These are phyloP conservation scores for Globisporangium sylvaticum DNA, from an alignment of 352 stramenopile genomes.

Conservation along the genomic window DNA sequence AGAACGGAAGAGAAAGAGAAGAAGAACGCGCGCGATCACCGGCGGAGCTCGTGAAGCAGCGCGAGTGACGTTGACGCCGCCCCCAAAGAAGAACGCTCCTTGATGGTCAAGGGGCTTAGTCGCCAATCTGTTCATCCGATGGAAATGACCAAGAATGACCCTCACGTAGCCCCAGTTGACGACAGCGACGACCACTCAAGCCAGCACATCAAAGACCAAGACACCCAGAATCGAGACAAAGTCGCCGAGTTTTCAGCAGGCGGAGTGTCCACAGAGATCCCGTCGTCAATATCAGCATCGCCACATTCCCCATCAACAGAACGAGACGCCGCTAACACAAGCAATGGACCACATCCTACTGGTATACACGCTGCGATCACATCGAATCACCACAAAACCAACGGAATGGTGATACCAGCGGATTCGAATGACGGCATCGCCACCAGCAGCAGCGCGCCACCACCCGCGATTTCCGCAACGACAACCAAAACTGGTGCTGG, in stretches of 20 bases:
- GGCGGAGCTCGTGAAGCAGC: background rate
- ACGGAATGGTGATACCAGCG: slow-evolving; percentile 1
- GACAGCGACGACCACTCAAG: slow-evolving; percentile 14
- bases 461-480: slow-evolving; percentile 20
- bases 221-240: slow-evolving; percentile 4
- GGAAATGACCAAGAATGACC: slow-evolving; percentile 24
- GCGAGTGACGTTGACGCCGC: background rate
- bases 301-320: background rate
- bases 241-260: slow-evolving; percentile 9
- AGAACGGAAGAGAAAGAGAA: background rate
- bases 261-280: background rate
- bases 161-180: slow-evolving; percentile 3
- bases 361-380: background rate
- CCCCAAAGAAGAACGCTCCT: slow-evolving; percentile 14
- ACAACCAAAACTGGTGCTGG: slow-evolving; percentile 5
- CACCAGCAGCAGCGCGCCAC: background rate
- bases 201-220: background rate
- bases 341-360: background rate
- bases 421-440: slow-evolving; percentile 7
- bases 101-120: slow-evolving; percentile 55
- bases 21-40: background rate
- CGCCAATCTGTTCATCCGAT: slow-evolving; percentile 69
- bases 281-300: background rate
- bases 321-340: background rate
- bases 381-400: background rate